phyloP scores from a whole-genome alignment of 2,329 filamentous ascomycete species.

The Verruconis gallopava region DNA sequence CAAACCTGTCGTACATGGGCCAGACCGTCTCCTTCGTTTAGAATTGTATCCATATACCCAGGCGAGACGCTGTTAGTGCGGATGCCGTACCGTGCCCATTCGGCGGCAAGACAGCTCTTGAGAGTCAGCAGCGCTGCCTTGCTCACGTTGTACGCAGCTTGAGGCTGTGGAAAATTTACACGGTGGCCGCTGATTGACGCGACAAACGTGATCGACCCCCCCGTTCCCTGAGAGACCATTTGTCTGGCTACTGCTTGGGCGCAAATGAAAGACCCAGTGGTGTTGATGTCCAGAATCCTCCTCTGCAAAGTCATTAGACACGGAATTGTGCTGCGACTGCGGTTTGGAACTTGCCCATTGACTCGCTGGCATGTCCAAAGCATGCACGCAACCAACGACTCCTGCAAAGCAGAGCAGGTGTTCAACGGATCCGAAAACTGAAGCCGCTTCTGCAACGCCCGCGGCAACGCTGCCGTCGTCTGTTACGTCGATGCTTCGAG shows the following conservation, averaged over 20 bases:
- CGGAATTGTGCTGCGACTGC: too few relatives aligned
- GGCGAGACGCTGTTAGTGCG: slow-evolving; percentile 76
- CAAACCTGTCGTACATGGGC: slow-evolving; percentile 21
- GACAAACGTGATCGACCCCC: slow-evolving; percentile 52
- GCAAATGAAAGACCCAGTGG: slow-evolving; percentile 56
- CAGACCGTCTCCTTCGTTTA: slow-evolving; percentile 41
- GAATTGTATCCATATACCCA: slow-evolving; percentile 75
- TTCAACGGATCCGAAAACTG: slow-evolving; percentile 38
- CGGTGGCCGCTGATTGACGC: slow-evolving; percentile 41
- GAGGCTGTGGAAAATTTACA: slow-evolving; percentile 52
- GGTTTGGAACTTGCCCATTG: too few relatives aligned
- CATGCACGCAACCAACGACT: slow-evolving; percentile 49
- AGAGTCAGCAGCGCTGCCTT: slow-evolving; percentile 71
- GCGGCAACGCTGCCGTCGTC: slow-evolving; percentile 34
- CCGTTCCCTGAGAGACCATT: slow-evolving; percentile 38
- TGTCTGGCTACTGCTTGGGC: slow-evolving; percentile 49
- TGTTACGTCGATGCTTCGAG: slow-evolving; percentile 46
- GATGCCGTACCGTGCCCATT: slow-evolving; percentile 72
- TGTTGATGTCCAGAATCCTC: slow-evolving; percentile 56
- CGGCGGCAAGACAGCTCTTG: slow-evolving; percentile 66
- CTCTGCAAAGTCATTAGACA: too few relatives aligned
- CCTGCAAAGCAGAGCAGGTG: slow-evolving; percentile 55
- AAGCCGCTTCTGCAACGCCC: slow-evolving; percentile 28
- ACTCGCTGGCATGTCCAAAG: slow-evolving; percentile 43
- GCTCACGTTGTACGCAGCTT: slow-evolving; percentile 72